Evolutionary conservation across 352 stramenopile species (phyloP).

Genomic region (Globisporangium barbulae): DNA sequence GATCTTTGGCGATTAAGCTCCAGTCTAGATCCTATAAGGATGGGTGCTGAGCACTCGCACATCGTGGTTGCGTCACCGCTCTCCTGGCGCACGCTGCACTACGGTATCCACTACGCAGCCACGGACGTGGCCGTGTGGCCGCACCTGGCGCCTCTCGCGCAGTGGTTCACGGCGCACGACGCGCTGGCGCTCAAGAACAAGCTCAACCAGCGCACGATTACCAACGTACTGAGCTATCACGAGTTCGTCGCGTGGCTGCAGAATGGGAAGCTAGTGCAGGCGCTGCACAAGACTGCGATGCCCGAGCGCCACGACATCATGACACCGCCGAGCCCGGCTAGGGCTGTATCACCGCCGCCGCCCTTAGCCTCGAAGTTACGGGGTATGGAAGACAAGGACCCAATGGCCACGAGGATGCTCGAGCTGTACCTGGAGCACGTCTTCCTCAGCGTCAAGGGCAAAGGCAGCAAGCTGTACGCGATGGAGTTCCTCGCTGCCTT

Average conservation of each 20-base stretch:
- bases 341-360: conserved; percentile 9
- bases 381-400: not conserved
- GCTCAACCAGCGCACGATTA: conserved; percentile 26
- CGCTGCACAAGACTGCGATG: conserved; percentile 12
- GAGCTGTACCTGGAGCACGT: conserved; percentile 59
- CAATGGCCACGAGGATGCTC: conserved; percentile 26
- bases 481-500: conserved; percentile 62
- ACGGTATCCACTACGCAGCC: conserved; percentile 45
- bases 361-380: not conserved
- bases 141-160: conserved; percentile 48
- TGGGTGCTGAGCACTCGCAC: conserved; percentile 42
- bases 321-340: conserved; percentile 24
- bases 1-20: not conserved
- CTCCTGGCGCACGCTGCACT: conserved; percentile 30
- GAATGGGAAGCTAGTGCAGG: conserved; percentile 1
- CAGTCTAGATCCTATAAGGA: conserved; percentile 4
- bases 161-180: conserved; percentile 65
- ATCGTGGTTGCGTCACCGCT: conserved; percentile 3
- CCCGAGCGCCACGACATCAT: conserved; percentile 37
- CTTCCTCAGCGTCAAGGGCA: conserved; percentile 47
- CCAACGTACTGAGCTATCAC: conserved; percentile 32
- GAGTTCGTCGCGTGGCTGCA: conserved; percentile 56
- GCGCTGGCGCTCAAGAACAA: conserved; percentile 29
- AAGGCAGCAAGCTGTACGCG: conserved; percentile 33
- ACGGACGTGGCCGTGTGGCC: conserved; percentile 57